phyloP scores from a whole-genome alignment of 1,284 basidiomycete genomes.

The Malassezia sympodialis region DNA sequence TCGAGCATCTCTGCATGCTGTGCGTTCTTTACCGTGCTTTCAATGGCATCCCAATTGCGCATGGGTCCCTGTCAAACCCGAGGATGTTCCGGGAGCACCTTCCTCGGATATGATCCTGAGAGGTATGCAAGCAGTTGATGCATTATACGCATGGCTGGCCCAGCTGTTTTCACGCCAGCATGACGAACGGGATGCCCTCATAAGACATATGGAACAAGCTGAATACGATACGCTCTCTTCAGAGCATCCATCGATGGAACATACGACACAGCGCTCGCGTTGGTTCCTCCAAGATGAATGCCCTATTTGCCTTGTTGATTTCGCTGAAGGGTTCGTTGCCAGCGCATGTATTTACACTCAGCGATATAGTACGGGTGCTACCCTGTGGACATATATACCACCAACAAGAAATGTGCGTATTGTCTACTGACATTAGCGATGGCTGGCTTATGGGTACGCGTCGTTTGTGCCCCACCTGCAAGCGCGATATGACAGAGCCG shows the following conservation, averaged over 20 bases:
- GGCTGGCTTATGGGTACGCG: constrained; percentile 40
- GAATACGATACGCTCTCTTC: not conserved
- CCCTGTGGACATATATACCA: constrained; percentile 47
- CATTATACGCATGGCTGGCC: constrained; percentile 28
- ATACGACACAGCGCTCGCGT: not conserved
- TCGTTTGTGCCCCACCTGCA: constrained; percentile 47
- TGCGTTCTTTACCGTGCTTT: constrained; percentile 37
- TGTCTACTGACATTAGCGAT: constrained; percentile 23
- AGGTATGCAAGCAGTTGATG: constrained; percentile 39
- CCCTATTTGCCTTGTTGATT: constrained; percentile 42
- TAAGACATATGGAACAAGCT: not conserved
- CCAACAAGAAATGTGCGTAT: constrained; percentile 23
- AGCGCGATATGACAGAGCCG: constrained; percentile 33
- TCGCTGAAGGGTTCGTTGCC: constrained; percentile 28
- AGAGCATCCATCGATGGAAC: not conserved
- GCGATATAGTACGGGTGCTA: constrained; percentile 39
- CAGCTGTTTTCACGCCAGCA: not conserved
- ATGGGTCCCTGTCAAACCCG: constrained; percentile 3
- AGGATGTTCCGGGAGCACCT: not conserved
- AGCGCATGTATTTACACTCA: constrained; percentile 1
- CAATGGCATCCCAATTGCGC: constrained; percentile 22
- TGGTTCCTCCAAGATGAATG: constrained; percentile 32
- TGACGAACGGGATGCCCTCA: not conserved
- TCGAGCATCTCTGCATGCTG: constrained; percentile 37
- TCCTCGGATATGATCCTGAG: constrained; percentile 19